Percentiles rank a stretch among this genome's conserved stretches.
These are phyloP conservation scores for Pyrenochaeta sp. DNA, from an alignment of 2,329 filamentous ascomycete genomes.

Conservation along the genomic window DNA sequence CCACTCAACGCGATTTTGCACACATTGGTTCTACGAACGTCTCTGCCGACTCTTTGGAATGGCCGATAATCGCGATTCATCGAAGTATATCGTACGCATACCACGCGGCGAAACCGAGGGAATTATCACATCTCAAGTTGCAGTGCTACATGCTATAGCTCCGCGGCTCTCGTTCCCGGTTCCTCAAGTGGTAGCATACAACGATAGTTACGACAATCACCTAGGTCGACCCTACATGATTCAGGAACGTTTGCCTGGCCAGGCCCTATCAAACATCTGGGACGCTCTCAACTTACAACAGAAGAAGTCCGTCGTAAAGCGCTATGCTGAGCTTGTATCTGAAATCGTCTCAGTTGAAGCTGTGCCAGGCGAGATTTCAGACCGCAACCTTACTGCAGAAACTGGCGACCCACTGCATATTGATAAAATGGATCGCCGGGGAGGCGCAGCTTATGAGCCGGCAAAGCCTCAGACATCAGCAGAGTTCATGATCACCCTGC, in stretches of 20 bases:
- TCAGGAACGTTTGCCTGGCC: constrained; percentile 18
- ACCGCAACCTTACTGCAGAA: background rate
- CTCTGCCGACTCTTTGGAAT: background rate
- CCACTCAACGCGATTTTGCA: background rate
- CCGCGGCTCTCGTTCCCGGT: constrained; percentile 2
- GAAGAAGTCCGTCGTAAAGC: constrained; percentile 4
- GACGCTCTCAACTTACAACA: constrained; percentile 11
- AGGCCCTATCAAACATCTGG: constrained; percentile 4
- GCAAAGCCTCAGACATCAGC: constrained; percentile 1
- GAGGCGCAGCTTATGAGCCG: background rate
- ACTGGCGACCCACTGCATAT: background rate
- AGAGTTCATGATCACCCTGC: constrained; percentile 10
- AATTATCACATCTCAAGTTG: constrained; percentile 9
- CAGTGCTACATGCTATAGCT: background rate
- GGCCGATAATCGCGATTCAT: background rate
- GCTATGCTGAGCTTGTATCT: constrained; percentile 3
- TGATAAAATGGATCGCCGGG: constrained; percentile 7
- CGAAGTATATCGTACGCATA: background rate
- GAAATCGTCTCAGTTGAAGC: constrained; percentile 2
- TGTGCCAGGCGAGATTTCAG: constrained; percentile 8
- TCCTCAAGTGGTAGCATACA: constrained; percentile 7
- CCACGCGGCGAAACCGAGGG: background rate
- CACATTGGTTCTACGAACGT: background rate
- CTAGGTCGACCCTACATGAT: constrained; percentile 11
- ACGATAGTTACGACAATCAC: background rate